Evolutionary conservation across 495 filamentous ascomycete species (phyloP), one percentile per base, ranked within the genome.

Genomic region (Wilcoxina mikolae): DNA sequence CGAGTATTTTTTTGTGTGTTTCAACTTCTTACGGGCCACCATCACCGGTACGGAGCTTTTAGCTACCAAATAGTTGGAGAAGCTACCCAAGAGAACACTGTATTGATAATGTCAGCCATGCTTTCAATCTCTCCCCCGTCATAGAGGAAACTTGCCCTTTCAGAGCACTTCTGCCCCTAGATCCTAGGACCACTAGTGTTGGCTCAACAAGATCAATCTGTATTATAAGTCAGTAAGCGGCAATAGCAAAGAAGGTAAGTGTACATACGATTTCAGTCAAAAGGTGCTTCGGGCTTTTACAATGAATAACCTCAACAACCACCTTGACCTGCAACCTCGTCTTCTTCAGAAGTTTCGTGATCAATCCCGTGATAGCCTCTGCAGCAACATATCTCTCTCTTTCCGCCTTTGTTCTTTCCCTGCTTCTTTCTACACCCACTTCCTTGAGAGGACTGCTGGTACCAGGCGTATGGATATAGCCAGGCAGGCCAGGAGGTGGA

Each of bases 31-130:
- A 24, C 86, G 76, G 2, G 86, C 87, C 18, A 93, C 85, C 87
- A 94, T 93, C 25, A 93, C 87, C 0, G 91, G 91, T n/a, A 94
- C 87, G 4, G 85, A 93, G 49, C 84, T 89, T 70, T 95, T 95
- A 41, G 85, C 89, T 24, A 98, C 86, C 10, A 98, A 76, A 65
- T 98, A 98, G 65, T 95, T 95, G 52, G 85, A 66, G 68, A 98
- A 96, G 2, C 88, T 95, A 17, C 91, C 91, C 17, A 96, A 76
- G 27, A 98, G 78, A 24, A 93, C 87, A 61, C 87, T 91, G n/a
- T n/a, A n/a, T 57, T 31, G 25, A 7, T 55, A 18, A 57, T 43
- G 56, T 51, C 58, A 53, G 53, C 22, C 12, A 1, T n/a, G 15
- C 43, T 26, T 65, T 24, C 22, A 42, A 42, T 28, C 39, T 28